Percentiles rank a stretch among this genome's conserved stretches.
Conservation (phyloP, 2,329 filamentous ascomycete genomes). For the Thielaviopsis euricoi region DNA sequence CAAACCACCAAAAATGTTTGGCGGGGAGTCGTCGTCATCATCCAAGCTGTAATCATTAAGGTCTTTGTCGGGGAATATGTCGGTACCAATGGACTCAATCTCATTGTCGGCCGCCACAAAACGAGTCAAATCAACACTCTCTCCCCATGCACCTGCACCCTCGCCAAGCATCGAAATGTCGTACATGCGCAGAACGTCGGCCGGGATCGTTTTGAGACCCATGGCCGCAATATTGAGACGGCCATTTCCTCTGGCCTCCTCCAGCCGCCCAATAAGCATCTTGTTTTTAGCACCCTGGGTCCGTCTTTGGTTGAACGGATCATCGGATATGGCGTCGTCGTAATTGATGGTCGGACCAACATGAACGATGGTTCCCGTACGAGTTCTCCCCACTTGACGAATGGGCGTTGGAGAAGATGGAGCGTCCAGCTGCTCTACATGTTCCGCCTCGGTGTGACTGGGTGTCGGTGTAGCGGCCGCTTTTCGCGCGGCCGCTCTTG, state of each 20-base stretch:
- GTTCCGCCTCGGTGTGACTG: slow-evolving; percentile 11
- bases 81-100: slow-evolving; percentile 54
- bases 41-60: slow-evolving; percentile 31
- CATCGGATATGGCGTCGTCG: slow-evolving; percentile 16
- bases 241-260: slow-evolving; percentile 58
- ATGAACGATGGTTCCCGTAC: slow-evolving; percentile 11
- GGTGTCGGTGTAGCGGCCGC: slow-evolving; percentile 23
- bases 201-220: slow-evolving; percentile 61
- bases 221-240: slow-evolving; percentile 79
- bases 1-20: slow-evolving; percentile 65
- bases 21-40: slow-evolving; percentile 48
- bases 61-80: slow-evolving; percentile 59
- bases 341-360: neutral
- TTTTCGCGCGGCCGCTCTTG: slow-evolving; percentile 63
- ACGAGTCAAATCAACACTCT: slow-evolving; percentile 72
- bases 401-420: slow-evolving; percentile 16
- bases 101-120: slow-evolving; percentile 86
- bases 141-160: slow-evolving; percentile 62
- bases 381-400: slow-evolving; percentile 23
- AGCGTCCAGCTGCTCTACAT: neutral
- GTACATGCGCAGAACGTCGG: slow-evolving; percentile 82
- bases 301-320: slow-evolving; percentile 54
- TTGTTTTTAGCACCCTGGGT: slow-evolving; percentile 44
- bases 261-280: slow-evolving; percentile 56
- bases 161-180: slow-evolving; percentile 52